Evolutionary conservation across 202 grass and related monocot genomes (phyloP).

Genomic region (Saccharum hybrid): DNA sequence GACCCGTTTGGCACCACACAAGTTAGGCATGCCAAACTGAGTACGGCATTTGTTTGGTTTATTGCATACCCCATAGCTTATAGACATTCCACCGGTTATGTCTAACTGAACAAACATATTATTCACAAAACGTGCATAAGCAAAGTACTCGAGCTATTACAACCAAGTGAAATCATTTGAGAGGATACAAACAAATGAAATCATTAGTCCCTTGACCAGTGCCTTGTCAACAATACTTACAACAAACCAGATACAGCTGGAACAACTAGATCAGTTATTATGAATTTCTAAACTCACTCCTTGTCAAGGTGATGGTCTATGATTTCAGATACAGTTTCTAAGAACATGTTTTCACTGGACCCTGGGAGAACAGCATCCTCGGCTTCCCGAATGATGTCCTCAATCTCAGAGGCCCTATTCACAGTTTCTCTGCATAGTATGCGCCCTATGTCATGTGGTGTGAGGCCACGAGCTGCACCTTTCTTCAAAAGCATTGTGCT

Average conservation of each 20-base stretch:
- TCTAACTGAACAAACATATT: constrained; percentile 5
- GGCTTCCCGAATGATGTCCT: constrained; percentile 69
- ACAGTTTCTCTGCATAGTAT: constrained; percentile 82
- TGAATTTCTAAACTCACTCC: constrained; percentile 37
- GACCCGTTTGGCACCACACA: not conserved
- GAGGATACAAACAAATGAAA: constrained; percentile 60
- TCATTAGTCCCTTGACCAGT: constrained; percentile 49
- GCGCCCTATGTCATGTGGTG: constrained; percentile 72
- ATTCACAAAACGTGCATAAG: constrained; percentile 40
- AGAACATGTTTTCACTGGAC: constrained; percentile 56
- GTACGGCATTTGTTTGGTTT: not conserved
- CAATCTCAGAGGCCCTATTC: constrained; percentile 68
- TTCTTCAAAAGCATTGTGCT: constrained; percentile 90
- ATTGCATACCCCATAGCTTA: not conserved
- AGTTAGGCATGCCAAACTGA: not conserved
- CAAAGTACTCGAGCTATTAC: constrained; percentile 37
- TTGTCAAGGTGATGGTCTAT: constrained; percentile 62
- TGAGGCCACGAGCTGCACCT: constrained; percentile 58
- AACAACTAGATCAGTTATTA: constrained; percentile 70
- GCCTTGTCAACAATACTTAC: constrained; percentile 50
- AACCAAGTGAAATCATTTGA: constrained; percentile 42
- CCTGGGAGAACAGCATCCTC: constrained; percentile 57
- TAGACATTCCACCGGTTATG: not conserved
- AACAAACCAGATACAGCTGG: constrained; percentile 54
- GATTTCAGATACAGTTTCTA: constrained; percentile 65